A percentile compares a stretch with the other conserved stretches of the same genome.
Evolutionary conservation across 108 stramenopile species (phyloP).

Genomic region (Cyclotella cryptica): DNA sequence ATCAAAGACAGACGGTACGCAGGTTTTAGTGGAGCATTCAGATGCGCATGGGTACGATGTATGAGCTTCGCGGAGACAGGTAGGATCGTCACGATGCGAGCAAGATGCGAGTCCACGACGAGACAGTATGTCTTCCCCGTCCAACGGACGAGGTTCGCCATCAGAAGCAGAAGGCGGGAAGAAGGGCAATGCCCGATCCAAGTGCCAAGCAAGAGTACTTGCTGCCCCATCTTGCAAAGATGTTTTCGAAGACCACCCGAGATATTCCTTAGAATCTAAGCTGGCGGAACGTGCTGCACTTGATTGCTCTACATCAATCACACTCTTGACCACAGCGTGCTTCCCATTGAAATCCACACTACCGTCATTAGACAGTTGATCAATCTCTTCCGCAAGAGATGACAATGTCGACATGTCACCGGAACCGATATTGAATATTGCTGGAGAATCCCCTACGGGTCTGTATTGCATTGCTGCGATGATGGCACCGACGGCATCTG

Average conservation of each 20-base stretch:
- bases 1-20: slow-evolving; percentile 76
- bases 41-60: slow-evolving; percentile 69
- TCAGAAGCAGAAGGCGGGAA: slow-evolving; percentile 37
- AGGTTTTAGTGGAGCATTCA: slow-evolving; percentile 71
- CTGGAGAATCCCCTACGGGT: slow-evolving; percentile 40
- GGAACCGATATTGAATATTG: slow-evolving; percentile 55
- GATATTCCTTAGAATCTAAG: slow-evolving; percentile 42
- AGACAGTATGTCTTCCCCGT: slow-evolving; percentile 60
- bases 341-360: slow-evolving; percentile 16
- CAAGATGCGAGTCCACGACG: slow-evolving; percentile 58
- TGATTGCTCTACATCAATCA: slow-evolving; percentile 43
- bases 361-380: slow-evolving; percentile 9
- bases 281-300: slow-evolving; percentile 38
- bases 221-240: slow-evolving; percentile 62
- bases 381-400: slow-evolving; percentile 45
- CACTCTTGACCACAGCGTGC: slow-evolving; percentile 19
- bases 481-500: slow-evolving; percentile 73
- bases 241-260: slow-evolving; percentile 57
- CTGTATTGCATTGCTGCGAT: slow-evolving; percentile 81
- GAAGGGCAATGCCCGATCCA: slow-evolving; percentile 66
- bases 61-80: slow-evolving; percentile 52
- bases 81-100: slow-evolving; percentile 43
- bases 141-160: slow-evolving; percentile 19
- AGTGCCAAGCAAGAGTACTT: slow-evolving; percentile 72
- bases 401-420: slow-evolving; percentile 30